Evolutionary conservation across 352 stramenopile species (phyloP), one percentile per base, ranked within the genome.

Genomic region (Phytopythium aichiense): DNA sequence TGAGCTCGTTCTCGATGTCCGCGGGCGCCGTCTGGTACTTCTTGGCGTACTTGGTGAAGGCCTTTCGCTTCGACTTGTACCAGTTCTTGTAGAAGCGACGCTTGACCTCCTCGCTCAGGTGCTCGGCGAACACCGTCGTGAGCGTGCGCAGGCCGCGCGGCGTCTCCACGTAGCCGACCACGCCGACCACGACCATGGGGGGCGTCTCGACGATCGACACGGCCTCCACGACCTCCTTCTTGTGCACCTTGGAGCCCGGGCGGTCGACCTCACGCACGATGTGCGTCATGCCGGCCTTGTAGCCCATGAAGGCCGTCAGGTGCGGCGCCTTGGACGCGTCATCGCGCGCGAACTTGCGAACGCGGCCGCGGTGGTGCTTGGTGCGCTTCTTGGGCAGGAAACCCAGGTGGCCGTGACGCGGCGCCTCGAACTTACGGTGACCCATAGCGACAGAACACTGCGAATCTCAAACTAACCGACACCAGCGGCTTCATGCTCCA

Each of bases 51-150:
- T 99, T 99, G 83, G 97, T 99, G 91, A 99, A 99, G 60, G 98
- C 98, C 97, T 99, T 99, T 64, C 98, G 97, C 97, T 99, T 99
- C 74, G 84, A 96, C 72, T 96, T 96, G 88, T 99, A 99, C 98
- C 98, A 99, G 94, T 99, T 99, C 96, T 99, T 99, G 97, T 99
- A 99, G 82, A 99, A 98, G 74, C 98, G 95, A 88, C 97, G 95
- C 94, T 98, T 99, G 68, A 99, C 71, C 75, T 99, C 97, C 71
- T 99, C 97, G 77, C 79, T 98, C 74, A 99, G 89, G 86, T 99
- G 97, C 90, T 99, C 92, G 20, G 98, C 97, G 81, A 98, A 99
- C 61, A 99, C 98, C 56, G 98, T 99, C 46, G 96, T 99, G 60
- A 99, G 87, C 55, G 97, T 99, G 66, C 97, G 96, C 64, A 99